Base-by-base conservation (phyloP, 225 moss, liverwort and hornwort species). In the Ulota crispa region DNA sequence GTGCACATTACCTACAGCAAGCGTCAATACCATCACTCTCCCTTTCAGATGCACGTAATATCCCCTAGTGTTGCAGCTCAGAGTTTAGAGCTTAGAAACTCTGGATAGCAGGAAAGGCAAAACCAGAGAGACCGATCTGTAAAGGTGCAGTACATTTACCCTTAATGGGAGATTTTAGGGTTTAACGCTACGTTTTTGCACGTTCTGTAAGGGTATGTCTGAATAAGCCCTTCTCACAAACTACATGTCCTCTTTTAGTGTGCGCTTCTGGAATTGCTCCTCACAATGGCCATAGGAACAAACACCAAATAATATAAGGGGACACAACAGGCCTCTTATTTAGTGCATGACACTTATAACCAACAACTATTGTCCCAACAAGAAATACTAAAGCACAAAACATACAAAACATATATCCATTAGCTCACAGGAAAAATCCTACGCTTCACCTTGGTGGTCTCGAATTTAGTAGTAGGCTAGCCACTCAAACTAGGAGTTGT, bases 141-240 rank as follows among this genome's bases (percentile, higher is more conserved):
- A 80, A 60, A 47, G 2, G n/a, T 63, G 69, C n/a, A 8, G 69
- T 42, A 28, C 26, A 39, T 21, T 53, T 26, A 21, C 45, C 73
- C 83, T 67, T 8, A 28, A 47, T 76, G 53, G 60, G 39, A 10
- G 72, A 15, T 31, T 65, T 65, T 32, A 45, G 76, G 19, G 19
- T 21, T 39, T 53, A 76, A 82, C 9, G 37, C 66, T 72, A 76
- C 72, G 72, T 47, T 72, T 53, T 72, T 53, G 39, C 64, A 28
- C 39, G 18, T 12, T 73, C n/a, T 62, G 34, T 24, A 36, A 68
- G 18, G 5, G 37, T 67, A 13, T 15, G 43, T 54, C 24, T 31
- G 32, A 76, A 15, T 32, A 64, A 66, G 60, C 9, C 55, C 54
- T 73, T 39, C 34, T 45, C 67, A 73, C 56, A 73, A 73, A 45